These are phyloP conservation scores for Cryphonectria nitschkei DNA, from an alignment of 2,329 filamentous ascomycete species.

Conservation along the genomic window DNA sequence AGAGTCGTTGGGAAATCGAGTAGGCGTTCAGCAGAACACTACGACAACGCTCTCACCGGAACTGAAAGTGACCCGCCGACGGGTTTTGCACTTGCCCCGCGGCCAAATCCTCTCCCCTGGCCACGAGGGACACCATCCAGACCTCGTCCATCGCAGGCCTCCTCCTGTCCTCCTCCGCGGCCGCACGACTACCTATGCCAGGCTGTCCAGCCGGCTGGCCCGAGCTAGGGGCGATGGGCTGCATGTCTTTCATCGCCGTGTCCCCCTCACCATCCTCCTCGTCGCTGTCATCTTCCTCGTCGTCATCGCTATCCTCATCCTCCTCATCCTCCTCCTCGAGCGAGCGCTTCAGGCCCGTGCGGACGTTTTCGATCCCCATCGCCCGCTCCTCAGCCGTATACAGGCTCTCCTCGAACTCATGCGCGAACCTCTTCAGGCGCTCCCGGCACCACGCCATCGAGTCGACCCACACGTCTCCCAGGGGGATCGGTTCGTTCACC, in stretches of 20 bases:
- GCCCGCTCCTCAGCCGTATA: constrained; percentile 75
- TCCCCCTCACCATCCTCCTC: constrained; percentile 44
- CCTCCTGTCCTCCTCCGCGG: constrained; percentile 1
- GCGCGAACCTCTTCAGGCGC: constrained; percentile 43
- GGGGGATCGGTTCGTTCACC: constrained; percentile 39
- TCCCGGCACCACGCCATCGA: constrained; percentile 38
- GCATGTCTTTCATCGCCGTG: constrained; percentile 36
- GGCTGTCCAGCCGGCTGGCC: constrained; percentile 17
- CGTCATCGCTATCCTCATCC: constrained; percentile 62
- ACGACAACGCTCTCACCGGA: not conserved
- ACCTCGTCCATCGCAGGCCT: constrained; percentile 1
- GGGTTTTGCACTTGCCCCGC: not conserved
- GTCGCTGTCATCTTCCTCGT: constrained; percentile 50
- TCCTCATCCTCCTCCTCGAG: constrained; percentile 59
- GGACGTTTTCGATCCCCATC: constrained; percentile 67
- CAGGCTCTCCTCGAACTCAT: constrained; percentile 60
- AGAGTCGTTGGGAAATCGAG: not conserved
- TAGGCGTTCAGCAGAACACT: not conserved
- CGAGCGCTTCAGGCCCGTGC: constrained; percentile 68
- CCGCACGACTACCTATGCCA: constrained; percentile 9
- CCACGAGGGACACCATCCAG: not conserved
- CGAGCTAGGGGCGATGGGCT: constrained; percentile 9
- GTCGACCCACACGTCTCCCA: constrained; percentile 44
- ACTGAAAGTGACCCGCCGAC: not conserved
- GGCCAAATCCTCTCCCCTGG: not conserved